Evolutionary conservation across 768 basidiomycete genomes (phyloP), one percentile per base, ranked within the genome.

Genomic region (Dioszegia crocea): DNA sequence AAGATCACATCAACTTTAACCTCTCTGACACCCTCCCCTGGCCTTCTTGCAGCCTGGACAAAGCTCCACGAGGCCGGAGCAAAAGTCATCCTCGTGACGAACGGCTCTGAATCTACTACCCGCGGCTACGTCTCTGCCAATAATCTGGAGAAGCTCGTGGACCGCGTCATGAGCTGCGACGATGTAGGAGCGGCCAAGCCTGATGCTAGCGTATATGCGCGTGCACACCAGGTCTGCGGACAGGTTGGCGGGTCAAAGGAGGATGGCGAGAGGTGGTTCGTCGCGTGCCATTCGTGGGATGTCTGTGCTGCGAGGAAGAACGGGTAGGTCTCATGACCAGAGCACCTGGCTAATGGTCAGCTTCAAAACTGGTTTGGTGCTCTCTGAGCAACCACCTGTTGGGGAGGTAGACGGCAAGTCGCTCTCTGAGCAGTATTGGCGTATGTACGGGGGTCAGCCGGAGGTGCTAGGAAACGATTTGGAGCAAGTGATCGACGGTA

Each of bases 271-370:
- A 62, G 63, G 41, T 68, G 66, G 66, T 68, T 68, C 39, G 66
- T 68, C 17, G 66, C 66, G 47, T 61, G 61, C 40, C 66, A 68
- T 57, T 17, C 64, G 19, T 68, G 66, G 66, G 67, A 68, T 54
- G 19, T 65, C 11, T 51, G 27, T 31, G 67, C 67, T 40, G 67
- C 67, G 1, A 58, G 62, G 33, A 53, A 66, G 47, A 62, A 62
- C 19, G 67, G 67, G 64, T 68, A 40, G 39, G 66, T 60, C 19
- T n/a, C 1, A 23, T 16, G 21, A 12, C 9, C 1, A 41, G 9
- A 23, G 46, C 23, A 41, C 16, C 14, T 19, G 11, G 39, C 43
- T 57, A 31, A 57, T 23, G 12, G 30, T 11, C 41, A 68, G 66
- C 21, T 68, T 68, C 61, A 68, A 61, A 24, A 68, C 67, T 1